A percentile compares a stretch with the other conserved stretches of the same genome.
These are phyloP conservation scores for Celoporthe dispersa DNA, from an alignment of 2,329 filamentous ascomycete genomes.

Conservation along the genomic window DNA sequence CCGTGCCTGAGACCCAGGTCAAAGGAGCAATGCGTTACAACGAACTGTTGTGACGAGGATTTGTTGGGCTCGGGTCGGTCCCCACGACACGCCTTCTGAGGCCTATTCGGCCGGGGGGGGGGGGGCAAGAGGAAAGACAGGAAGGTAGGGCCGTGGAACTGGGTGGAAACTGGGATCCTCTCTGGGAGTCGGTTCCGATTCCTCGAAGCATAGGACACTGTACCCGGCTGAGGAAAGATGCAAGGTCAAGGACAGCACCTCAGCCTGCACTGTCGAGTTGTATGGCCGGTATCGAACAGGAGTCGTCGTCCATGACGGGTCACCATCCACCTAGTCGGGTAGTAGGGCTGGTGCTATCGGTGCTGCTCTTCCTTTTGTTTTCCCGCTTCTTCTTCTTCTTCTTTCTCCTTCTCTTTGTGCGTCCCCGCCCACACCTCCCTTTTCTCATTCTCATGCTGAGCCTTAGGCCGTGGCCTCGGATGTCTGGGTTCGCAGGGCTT, in stretches of 20 bases:
- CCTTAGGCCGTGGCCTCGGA: not conserved
- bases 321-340: not conserved
- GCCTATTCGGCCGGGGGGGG: too few relatives aligned
- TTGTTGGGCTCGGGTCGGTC: not conserved
- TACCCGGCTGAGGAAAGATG: not conserved
- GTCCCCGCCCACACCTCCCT: not conserved
- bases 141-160: not conserved
- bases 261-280: not conserved
- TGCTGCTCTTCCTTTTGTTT: not conserved
- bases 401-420: not conserved
- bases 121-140: not conserved
- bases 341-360: not conserved
- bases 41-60: not conserved
- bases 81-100: not conserved
- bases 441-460: not conserved
- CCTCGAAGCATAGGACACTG: not conserved
- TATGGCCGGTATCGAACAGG: not conserved
- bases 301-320: not conserved
- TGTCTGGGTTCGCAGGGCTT: not conserved
- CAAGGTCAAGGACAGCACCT: not conserved
- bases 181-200: not conserved
- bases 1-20: not conserved
- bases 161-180: not conserved
- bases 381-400: not conserved
- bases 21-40: not conserved